Evolutionary conservation across 441 rosid species (phyloP).

Genomic region (Syzygium syzygioides): DNA sequence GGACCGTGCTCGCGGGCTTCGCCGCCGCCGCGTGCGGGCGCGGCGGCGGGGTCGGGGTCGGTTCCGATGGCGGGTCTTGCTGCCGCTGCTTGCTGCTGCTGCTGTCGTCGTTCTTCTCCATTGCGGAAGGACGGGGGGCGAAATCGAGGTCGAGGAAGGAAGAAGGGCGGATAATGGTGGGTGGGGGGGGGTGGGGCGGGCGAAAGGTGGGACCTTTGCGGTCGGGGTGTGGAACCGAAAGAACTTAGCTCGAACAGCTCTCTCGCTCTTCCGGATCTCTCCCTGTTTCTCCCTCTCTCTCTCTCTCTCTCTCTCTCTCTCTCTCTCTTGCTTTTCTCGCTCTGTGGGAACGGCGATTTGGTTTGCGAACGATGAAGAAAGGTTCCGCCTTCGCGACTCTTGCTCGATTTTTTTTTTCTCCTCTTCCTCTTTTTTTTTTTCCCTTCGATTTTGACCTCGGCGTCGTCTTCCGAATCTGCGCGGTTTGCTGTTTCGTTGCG

Average conservation of each 20-base stretch:
- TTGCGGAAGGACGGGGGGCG: background rate
- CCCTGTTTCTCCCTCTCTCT: background rate
- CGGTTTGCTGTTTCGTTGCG: no score
- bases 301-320: background rate
- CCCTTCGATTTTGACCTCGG: no score
- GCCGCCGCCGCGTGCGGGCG: background rate
- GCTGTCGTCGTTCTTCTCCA: background rate
- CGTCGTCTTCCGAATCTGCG: background rate
- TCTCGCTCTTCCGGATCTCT: background rate
- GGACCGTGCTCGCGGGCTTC: constrained; percentile 10
- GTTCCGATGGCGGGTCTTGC: constrained; percentile 1
- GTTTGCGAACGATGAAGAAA: background rate
- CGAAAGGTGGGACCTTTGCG: background rate
- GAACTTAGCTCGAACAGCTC: background rate
- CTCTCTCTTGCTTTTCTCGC: background rate
- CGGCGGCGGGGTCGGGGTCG: background rate
- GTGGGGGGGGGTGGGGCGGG: no score
- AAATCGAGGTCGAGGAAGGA: background rate
- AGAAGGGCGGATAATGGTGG: no score
- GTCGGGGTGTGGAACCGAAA: background rate
- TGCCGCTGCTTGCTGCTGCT: no score
- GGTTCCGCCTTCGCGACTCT: background rate
- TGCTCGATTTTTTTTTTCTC: no score
- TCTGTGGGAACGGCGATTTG: no score
- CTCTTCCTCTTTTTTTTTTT: no score